These are phyloP conservation scores for Penicillium vulpinum DNA, from an alignment of 2,329 filamentous ascomycete genomes.

Conservation along the genomic window DNA sequence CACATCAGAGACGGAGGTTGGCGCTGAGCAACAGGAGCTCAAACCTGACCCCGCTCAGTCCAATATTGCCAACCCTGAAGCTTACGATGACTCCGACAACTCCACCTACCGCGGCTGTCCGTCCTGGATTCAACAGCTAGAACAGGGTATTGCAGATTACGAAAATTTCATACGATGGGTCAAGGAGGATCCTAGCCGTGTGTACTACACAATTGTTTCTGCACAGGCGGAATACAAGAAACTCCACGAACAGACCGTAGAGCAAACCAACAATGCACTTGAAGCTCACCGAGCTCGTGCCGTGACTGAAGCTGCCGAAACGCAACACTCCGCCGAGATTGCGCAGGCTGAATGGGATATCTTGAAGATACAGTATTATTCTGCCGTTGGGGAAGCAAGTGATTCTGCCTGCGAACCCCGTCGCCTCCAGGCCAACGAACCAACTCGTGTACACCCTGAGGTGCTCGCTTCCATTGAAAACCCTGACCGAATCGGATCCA, in stretches of 20 bases:
- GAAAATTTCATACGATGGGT: background rate
- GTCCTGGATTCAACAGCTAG: background rate
- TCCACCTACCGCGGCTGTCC: background rate
- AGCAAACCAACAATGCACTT: background rate
- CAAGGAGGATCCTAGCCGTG: fast-evolving
- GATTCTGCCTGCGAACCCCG: background rate
- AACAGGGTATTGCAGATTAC: background rate
- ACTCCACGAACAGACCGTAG: background rate
- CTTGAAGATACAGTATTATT: background rate
- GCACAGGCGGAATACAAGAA: background rate
- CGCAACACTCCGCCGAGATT: background rate
- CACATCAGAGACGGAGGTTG: background rate
- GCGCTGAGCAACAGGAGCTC: background rate
- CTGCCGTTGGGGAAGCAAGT: background rate
- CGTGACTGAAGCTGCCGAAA: background rate
- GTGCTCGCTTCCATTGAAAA: background rate
- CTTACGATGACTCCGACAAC: background rate
- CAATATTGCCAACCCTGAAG: background rate
- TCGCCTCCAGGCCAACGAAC: background rate
- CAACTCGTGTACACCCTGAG: background rate
- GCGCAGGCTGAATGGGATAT: too few species aligned
- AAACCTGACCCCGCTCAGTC: background rate
- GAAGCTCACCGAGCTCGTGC: background rate
- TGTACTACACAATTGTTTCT: background rate
- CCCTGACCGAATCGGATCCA: background rate